Base-by-base conservation (phyloP, 352 stramenopile genomes). In the Phytophthora rubi region DNA sequence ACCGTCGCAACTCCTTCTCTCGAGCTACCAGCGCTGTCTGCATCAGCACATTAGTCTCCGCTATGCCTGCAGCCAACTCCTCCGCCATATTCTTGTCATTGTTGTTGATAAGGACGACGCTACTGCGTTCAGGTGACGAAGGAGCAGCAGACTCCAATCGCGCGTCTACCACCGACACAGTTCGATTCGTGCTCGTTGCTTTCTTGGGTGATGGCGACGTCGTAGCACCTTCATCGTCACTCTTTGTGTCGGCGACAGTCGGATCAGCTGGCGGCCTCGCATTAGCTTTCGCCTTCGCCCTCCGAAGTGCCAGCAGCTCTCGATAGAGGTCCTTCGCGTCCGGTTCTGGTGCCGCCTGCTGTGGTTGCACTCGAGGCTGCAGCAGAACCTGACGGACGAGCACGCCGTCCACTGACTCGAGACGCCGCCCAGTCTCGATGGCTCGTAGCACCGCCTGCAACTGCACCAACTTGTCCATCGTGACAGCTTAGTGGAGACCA, bases 311-410 rank as follows among this genome's bases (percentile, higher is more conserved):
- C 39, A 85, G 13, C 4, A 89, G 69, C 21, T 71, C 68, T 56
- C 75, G 78, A 53, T 90, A 89, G 0, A 81, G 68, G 8, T 90
- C 80, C 23, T 79, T 73, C 42, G 75, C 59, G 7, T 68, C 49
- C 32, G 57, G 51, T n/a, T 72, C 52, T 2, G 9, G 15, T 16
- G 45, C 51, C 23, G 33, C 9, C 18, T 51, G 39, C 23, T 68
- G 37, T 18, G 21, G 23, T 10, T 63, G 55, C 10, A 10, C 32
- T 57, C 59, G 64, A 44, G 65, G 56, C 18, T 83, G 70, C 3
- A 74, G 69, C n/a, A 90, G 62, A 23, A 88, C 74, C 30, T 88
- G 73, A 28, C 65, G 81, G 3, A 91, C 62, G 7, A 91, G 65
- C n/a, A 91, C 65, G 6, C 59, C 52, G 51, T 91, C 80, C 30